A percentile compares a stretch with the other conserved stretches of the same genome.
These are phyloP conservation scores for Pythium myriotylum DNA, from an alignment of 352 stramenopile species.

Conservation along the genomic window DNA sequence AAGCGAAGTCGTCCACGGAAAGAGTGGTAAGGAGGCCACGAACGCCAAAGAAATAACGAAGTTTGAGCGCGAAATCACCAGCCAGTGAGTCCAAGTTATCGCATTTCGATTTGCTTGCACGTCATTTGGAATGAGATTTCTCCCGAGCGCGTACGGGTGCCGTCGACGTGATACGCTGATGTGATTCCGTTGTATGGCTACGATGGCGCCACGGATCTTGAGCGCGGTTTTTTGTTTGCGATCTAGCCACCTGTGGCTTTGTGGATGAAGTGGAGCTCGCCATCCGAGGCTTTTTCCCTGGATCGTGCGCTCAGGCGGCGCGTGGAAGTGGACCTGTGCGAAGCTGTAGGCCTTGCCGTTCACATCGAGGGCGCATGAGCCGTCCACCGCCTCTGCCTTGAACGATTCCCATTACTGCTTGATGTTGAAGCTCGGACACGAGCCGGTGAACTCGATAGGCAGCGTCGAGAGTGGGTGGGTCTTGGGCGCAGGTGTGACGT, in stretches of 20 bases:
- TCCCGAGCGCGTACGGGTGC: too few species aligned
- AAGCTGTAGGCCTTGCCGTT: slow-evolving; percentile 27
- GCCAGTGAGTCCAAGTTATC: too few species aligned
- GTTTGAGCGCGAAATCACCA: too few species aligned
- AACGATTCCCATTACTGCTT: slow-evolving; percentile 25
- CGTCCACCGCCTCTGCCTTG: slow-evolving; percentile 22
- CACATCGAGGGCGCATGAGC: background rate
- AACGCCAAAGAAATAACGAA: too few species aligned
- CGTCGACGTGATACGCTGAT: too few species aligned
- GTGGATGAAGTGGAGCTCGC: slow-evolving; percentile 48
- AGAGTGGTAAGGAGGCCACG: too few species aligned
- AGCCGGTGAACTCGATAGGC: slow-evolving; percentile 23
- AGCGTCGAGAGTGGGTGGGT: slow-evolving; percentile 43
- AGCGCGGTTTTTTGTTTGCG: too few species aligned
- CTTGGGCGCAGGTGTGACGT: slow-evolving; percentile 23
- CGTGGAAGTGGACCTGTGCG: slow-evolving; percentile 41
- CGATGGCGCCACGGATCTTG: too few species aligned
- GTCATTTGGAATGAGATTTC: too few species aligned
- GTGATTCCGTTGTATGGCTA: too few species aligned
- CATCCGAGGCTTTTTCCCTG: slow-evolving; percentile 36
- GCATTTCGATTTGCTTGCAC: too few species aligned
- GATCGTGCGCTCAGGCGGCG: slow-evolving; percentile 43
- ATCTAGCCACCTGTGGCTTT: slow-evolving; percentile 19
- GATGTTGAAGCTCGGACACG: slow-evolving; percentile 30
- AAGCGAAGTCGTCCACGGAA: too few species aligned